Evolutionary conservation across 345 rosid genomes (phyloP).

Genomic region (Salix koriyanagi): DNA sequence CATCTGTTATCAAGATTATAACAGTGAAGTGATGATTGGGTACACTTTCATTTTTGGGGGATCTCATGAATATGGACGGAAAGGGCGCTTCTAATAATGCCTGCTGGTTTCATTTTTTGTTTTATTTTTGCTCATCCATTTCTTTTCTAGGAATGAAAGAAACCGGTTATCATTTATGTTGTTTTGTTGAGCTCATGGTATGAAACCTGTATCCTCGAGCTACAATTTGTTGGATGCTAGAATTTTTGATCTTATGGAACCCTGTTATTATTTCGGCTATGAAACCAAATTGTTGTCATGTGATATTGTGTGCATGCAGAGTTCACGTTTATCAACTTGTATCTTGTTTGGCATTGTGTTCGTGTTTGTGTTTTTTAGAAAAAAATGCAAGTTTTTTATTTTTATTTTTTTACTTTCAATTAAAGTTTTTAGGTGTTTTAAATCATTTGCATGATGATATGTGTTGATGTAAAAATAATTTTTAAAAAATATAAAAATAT

Average conservation of each 20-base stretch:
- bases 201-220: not conserved
- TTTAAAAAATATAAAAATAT: too few relatives aligned
- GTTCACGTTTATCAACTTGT: too few relatives aligned
- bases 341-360: too few relatives aligned
- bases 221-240: not conserved
- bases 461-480: too few relatives aligned
- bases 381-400: too few relatives aligned
- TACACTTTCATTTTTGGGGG: not conserved
- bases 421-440: too few relatives aligned
- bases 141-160: not conserved
- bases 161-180: not conserved
- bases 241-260: not conserved
- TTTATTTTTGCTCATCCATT: not conserved
- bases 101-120: not conserved
- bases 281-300: not conserved
- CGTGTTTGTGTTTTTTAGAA: too few relatives aligned
- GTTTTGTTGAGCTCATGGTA: not conserved
- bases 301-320: not conserved
- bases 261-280: not conserved
- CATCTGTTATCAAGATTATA: slow-evolving; percentile 91
- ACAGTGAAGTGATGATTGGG: slow-evolving; percentile 43
- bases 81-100: not conserved
- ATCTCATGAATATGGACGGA: not conserved
- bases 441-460: too few relatives aligned
- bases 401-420: too few relatives aligned